Base-by-base conservation (phyloP, 805 yeast genomes). In the Candida koratica region DNA sequence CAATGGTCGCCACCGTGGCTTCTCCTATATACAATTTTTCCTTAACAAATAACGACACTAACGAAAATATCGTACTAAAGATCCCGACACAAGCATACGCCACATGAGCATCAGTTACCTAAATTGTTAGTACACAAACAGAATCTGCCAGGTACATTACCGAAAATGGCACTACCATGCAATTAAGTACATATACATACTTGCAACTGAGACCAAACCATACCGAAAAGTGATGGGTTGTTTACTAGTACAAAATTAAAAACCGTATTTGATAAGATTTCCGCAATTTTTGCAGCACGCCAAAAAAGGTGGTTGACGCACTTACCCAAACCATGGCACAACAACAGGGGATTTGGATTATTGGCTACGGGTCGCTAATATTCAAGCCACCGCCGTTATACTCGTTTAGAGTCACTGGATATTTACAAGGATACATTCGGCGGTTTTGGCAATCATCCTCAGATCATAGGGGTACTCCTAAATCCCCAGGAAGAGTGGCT, bases 361-460 rank as follows among this genome's bases (percentile, higher is more conserved):
- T 88, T 8, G 96, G 97, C 2, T 88, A 88, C 52, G 97, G 97
- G 1, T 84, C 95, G 0, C 65, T 88, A 35, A 79, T 88, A 17
- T 88, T 83, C 69, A 88, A 87, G 51, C 96, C 96, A 0, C 97
- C 96, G 0, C 89, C 90, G 11, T 71, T 73, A 46, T 72, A 75
- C 42, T 67, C 75, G 32, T 66, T 71, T 48, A 61, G 77, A 25
- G 70, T 84, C 7, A 79, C 87, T 0, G 96, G 96, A 0, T 74
- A 79, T 31, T 67, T 89, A 16, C 67, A 68, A 34, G 96, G 96
- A 2, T 87, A 67, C 47, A 75, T 81, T 1, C 69, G 97, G 14
- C 62, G 96, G 29, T 89, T 89, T 53, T 89, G 96, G 96, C 97
- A 89, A 57, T 74, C 85, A 23, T 81, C 93, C 8, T 77, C 81